These are phyloP conservation scores for Pyrenula aspistea DNA, from an alignment of 495 filamentous ascomycete genomes.

Conservation along the genomic window DNA sequence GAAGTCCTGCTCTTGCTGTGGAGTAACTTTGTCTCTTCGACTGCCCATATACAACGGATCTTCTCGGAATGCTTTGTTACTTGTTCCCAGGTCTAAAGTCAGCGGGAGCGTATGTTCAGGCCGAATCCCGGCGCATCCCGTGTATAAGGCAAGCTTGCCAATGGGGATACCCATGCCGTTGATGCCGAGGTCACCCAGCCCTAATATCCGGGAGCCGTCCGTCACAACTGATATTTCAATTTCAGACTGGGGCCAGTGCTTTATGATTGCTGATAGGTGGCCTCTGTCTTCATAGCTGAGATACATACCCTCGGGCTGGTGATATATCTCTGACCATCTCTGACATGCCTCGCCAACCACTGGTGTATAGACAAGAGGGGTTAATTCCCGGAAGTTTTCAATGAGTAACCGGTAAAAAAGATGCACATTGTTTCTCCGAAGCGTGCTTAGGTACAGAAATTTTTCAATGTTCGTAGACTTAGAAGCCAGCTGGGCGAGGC, in stretches of 20 bases:
- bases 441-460: conserved; percentile 80
- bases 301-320: conserved; percentile 86
- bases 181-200: conserved; percentile 88
- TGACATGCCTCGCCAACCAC: conserved; percentile 95
- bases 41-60: conserved; percentile 93
- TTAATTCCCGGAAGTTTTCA: conserved; percentile 79
- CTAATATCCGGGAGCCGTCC: conserved; percentile 92
- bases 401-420: conserved; percentile 91
- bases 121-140: conserved; percentile 90
- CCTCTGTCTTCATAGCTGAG: conserved; percentile 83
- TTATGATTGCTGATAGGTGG: conserved; percentile 68
- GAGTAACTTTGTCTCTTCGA: conserved; percentile 64
- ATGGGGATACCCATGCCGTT: conserved; percentile 98
- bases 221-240: conserved; percentile 96
- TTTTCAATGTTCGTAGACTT: conserved; percentile 80
- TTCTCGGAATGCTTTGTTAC: conserved; percentile 74
- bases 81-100: conserved; percentile 82
- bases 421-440: conserved; percentile 82
- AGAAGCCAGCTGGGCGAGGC: conserved; percentile 61
- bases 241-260: conserved; percentile 78
- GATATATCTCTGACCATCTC: conserved; percentile 92
- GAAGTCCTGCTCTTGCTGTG: conserved; percentile 81
- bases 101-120: conserved; percentile 85
- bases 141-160: conserved; percentile 88
- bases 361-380: conserved; percentile 93